Conservation (phyloP, 129 eudicot genomes). For the Chrysanthemum lavandulifolium region DNA sequence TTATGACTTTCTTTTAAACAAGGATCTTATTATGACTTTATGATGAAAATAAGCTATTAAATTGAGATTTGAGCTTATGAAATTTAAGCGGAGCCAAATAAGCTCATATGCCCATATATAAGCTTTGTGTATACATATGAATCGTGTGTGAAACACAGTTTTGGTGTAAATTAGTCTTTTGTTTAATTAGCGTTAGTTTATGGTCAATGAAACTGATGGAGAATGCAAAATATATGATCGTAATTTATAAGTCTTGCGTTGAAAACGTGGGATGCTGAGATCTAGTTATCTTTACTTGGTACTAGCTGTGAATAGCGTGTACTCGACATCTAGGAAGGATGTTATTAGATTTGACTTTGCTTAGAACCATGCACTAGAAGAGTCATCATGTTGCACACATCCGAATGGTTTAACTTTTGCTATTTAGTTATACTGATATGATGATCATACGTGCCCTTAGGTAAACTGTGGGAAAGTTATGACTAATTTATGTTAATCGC, state of each 20-base stretch:
- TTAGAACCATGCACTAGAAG: constrained; percentile 1
- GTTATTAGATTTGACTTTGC: constrained; percentile 3
- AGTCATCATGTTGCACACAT: neutral
- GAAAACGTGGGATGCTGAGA: neutral
- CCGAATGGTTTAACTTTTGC: neutral
- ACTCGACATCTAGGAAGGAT: neutral
- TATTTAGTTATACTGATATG: neutral
- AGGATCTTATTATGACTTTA: no score
- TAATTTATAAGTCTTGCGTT: neutral
- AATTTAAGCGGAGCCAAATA: no score
- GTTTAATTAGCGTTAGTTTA: neutral
- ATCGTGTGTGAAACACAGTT: constrained; percentile 1
- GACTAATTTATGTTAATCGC: neutral
- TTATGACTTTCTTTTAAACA: no score
- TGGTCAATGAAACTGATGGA: neutral
- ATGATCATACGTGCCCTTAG: neutral
- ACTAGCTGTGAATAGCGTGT: neutral
- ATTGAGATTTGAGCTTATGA: no score
- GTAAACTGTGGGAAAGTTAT: neutral
- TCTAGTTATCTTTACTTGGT: neutral
- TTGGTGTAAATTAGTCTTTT: constrained; percentile 9
- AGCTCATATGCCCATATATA: no score
- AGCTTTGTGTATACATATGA: neutral
- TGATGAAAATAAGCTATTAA: no score
- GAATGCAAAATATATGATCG: neutral